These are phyloP conservation scores for Trichophyton benhamiae DNA, from an alignment of 2,329 filamentous ascomycete genomes.

Conservation along the genomic window DNA sequence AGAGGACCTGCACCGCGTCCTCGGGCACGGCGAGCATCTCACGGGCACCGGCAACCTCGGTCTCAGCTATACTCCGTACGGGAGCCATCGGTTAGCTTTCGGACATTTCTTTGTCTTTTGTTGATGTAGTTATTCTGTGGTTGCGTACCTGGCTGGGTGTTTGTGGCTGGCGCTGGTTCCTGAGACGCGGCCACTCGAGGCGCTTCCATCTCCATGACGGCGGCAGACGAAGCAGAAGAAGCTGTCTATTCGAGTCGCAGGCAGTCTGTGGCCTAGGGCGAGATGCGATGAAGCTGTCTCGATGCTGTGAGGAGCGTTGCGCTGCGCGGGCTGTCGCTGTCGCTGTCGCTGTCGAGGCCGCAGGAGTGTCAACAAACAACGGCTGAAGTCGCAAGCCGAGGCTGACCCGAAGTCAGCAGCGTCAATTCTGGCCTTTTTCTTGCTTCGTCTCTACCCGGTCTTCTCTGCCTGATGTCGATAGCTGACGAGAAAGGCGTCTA, in stretches of 20 bases:
- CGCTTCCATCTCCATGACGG: neutral
- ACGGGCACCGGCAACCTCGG: neutral
- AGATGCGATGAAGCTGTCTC: neutral
- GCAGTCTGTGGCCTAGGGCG: neutral
- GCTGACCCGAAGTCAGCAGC: neutral
- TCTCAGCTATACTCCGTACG: neutral
- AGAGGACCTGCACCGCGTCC: conserved; percentile 25
- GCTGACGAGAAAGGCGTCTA: too few species aligned
- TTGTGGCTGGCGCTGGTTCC: neutral
- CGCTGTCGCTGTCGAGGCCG: neutral
- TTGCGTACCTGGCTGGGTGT: neutral
- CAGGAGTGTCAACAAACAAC: neutral
- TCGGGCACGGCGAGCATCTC: neutral
- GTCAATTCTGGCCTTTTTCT: too few species aligned
- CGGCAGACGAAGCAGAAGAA: neutral
- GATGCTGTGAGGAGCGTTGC: neutral
- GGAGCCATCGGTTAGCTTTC: neutral
- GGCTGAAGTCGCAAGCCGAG: neutral
- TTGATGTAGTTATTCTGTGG: neutral
- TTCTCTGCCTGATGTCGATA: too few species aligned
- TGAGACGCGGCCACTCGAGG: neutral
- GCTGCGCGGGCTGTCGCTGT: neutral
- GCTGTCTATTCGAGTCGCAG: neutral
- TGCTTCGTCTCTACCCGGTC: too few species aligned
- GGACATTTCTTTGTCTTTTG: too few species aligned